phyloP scores from a whole-genome alignment of 108 stramenopile species.

The Cylindrotheca closterium region DNA sequence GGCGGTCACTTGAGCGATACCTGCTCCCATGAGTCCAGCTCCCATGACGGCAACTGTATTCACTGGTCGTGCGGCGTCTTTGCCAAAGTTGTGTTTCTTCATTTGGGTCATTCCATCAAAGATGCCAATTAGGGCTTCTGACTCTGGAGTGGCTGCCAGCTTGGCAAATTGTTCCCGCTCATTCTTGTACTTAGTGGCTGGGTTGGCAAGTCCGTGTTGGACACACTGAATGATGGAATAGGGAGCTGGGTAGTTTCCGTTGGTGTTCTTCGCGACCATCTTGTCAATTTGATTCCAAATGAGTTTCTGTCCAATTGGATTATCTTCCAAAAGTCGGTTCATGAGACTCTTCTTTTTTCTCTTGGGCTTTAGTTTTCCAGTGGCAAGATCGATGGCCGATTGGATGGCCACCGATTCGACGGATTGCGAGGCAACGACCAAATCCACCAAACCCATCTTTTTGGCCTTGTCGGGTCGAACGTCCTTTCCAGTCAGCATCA shows the following conservation, averaged over 20 bases:
- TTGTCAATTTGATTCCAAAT: constrained; percentile 94
- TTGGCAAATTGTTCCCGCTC: constrained; percentile 96
- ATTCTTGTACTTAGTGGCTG: constrained; percentile 69
- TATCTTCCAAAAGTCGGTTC: constrained; percentile 91
- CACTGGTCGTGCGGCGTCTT: constrained; percentile 67
- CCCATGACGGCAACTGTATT: constrained; percentile 96
- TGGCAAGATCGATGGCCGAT: constrained; percentile 82
- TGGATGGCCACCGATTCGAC: constrained; percentile 87
- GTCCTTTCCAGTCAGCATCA: constrained; percentile 97
- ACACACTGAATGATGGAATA: constrained; percentile 94
- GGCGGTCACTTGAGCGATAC: constrained; percentile 97
- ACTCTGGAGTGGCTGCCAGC: constrained; percentile 94
- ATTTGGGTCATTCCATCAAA: constrained; percentile 94
- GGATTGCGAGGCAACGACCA: constrained; percentile 90
- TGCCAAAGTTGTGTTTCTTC: constrained; percentile 92
- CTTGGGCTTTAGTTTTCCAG: constrained; percentile 86
- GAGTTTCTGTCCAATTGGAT: constrained; percentile 76
- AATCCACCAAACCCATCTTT: constrained; percentile 97
- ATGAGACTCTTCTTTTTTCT: constrained; percentile 80
- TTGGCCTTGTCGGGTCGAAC: constrained; percentile 95
- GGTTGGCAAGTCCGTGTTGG: constrained; percentile 84
- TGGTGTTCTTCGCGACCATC: constrained; percentile 93
- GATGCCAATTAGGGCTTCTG: constrained; percentile 93
- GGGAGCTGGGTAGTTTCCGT: constrained; percentile 96
- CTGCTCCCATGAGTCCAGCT: constrained; percentile 99